These are phyloP conservation scores for Sphaerulina musiva DNA, from an alignment of 2,329 filamentous ascomycete genomes.

Conservation along the genomic window DNA sequence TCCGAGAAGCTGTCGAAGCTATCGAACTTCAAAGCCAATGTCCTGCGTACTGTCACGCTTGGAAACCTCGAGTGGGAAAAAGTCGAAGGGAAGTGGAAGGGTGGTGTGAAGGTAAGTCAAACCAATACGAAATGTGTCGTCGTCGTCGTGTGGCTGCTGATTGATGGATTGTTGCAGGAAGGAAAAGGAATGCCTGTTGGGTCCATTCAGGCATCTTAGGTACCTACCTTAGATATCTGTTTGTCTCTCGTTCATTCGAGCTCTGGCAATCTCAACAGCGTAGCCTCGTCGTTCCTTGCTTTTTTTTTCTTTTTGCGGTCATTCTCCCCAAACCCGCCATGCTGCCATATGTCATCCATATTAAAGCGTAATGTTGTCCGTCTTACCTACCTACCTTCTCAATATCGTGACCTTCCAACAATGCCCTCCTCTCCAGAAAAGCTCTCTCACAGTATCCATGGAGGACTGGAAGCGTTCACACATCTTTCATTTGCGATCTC, in stretches of 20 bases:
- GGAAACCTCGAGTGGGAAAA: constrained; percentile 33
- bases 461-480: not conserved
- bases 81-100: constrained; percentile 30
- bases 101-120: constrained; percentile 24
- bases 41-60: constrained; percentile 33
- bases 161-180: not conserved
- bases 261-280: not conserved
- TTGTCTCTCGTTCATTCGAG: not conserved
- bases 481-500: not conserved
- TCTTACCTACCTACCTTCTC: not conserved
- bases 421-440: no score
- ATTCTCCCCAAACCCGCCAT: not conserved
- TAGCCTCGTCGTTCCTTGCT: not conserved
- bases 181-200: constrained; percentile 1
- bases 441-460: no score
- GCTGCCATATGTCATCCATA: no score
- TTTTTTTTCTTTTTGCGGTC: not conserved
- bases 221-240: not conserved
- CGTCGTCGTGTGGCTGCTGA: not conserved
- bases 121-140: not conserved
- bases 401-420: not conserved
- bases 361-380: not conserved
- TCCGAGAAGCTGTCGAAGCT: constrained; percentile 33
- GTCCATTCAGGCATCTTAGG: not conserved
- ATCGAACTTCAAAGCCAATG: constrained; percentile 34